These are phyloP conservation scores for Jasminum sambac DNA, from an alignment of 257 asterid genomes.

Conservation along the genomic window DNA sequence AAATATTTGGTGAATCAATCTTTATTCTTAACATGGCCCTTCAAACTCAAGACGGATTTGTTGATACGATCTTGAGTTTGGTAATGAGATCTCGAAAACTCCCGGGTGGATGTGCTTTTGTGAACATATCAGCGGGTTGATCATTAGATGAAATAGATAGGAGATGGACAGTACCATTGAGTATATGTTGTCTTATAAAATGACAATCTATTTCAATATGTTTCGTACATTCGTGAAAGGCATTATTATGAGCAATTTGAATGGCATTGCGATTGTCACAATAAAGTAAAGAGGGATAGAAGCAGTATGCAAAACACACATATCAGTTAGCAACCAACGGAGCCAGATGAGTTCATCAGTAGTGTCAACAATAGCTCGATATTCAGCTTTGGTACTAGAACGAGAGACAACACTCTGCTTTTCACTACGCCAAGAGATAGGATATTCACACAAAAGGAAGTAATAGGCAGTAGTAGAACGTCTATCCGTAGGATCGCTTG, in stretches of 20 bases:
- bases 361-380: not conserved
- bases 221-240: not conserved
- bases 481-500: not conserved
- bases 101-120: not conserved
- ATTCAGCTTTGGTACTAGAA: not conserved
- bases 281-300: not conserved
- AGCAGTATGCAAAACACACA: not conserved
- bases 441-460: not conserved
- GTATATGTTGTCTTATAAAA: not conserved
- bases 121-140: not conserved
- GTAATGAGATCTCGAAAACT: not conserved
- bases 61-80: not conserved
- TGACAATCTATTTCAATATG: not conserved
- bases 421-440: not conserved
- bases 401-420: not conserved
- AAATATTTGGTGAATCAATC: no score
- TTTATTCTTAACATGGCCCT: not conserved
- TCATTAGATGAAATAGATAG: not conserved
- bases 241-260: not conserved
- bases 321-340: not conserved
- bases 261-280: not conserved
- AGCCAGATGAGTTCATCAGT: not conserved
- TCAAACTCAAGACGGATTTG: not conserved
- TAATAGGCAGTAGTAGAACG: not conserved
- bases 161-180: not conserved